Evolutionary conservation across 352 stramenopile species (phyloP).

Genomic region (Pilasporangium apinafurcum): DNA sequence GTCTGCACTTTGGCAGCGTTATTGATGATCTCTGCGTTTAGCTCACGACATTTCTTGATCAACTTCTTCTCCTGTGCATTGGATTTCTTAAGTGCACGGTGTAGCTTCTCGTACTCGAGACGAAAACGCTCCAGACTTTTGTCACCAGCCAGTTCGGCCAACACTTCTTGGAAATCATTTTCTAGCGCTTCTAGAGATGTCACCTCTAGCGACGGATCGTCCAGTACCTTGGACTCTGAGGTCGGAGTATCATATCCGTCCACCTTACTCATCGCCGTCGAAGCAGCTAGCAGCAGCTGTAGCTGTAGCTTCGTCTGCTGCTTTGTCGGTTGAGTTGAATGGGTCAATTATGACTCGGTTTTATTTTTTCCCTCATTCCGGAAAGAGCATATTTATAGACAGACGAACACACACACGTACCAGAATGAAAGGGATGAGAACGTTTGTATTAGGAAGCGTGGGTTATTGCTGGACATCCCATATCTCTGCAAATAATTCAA

Average conservation of each 20-base stretch:
- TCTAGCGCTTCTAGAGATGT: slow-evolving; percentile 85
- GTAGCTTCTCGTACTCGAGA: slow-evolving; percentile 95
- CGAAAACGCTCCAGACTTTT: slow-evolving; percentile 92
- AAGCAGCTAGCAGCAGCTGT: background rate
- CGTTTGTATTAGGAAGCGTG: slow-evolving; percentile 2
- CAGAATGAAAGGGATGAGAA: background rate
- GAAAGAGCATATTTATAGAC: slow-evolving; percentile 1
- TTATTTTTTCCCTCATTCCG: no score
- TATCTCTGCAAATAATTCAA: slow-evolving; percentile 85
- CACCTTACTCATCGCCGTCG: slow-evolving; percentile 11
- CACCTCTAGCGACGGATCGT: slow-evolving; percentile 40
- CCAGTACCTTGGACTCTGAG: slow-evolving; percentile 35
- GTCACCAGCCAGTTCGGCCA: slow-evolving; percentile 89
- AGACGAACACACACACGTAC: background rate
- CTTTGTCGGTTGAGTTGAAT: background rate
- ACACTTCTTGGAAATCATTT: slow-evolving; percentile 91
- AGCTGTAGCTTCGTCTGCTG: background rate
- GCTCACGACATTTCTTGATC: slow-evolving; percentile 93
- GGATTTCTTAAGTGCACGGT: slow-evolving; percentile 91
- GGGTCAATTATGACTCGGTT: slow-evolving; percentile 1
- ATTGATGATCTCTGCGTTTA: slow-evolving; percentile 95
- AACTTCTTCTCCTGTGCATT: slow-evolving; percentile 94
- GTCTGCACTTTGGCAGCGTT: slow-evolving; percentile 95
- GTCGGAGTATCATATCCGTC: slow-evolving; percentile 5
- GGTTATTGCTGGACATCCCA: slow-evolving; percentile 81